Evolutionary conservation across 257 asterid species (phyloP), one percentile per base, ranked within the genome.

Genomic region (Fraxinus quadrangulata): DNA sequence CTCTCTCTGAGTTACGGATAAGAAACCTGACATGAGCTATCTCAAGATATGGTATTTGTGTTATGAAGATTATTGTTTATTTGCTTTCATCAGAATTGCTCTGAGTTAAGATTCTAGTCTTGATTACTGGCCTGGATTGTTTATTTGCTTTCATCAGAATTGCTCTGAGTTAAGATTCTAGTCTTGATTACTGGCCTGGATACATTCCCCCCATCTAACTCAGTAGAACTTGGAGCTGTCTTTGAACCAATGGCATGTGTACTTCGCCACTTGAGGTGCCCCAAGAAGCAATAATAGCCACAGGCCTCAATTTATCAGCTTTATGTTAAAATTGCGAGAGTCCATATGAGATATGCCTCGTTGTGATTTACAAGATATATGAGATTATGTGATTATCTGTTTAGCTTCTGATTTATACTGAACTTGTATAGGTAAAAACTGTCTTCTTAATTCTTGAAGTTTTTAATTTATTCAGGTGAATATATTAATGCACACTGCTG

Each of bases 401-500:
- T 49, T 76, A 49, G 40, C 75, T 51, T 17, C 45, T 33, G 23
- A 24, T 10, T 47, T 67, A 36, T 54, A 10, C 69, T 63, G 69
- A 26, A 77, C 75, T 77, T 36, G 76, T 34, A 49, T 6, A 49
- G 67, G 51, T 49, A 33, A 42, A 31, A 59, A 37, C 67, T 40
- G 36, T 23, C 1, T 78, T 39, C 26, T 54, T 67, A 33, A 30
- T 67, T 71, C 70, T 80, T 61, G 59, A 78, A 70, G 51, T 33
- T 69, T n/a, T 75, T 11, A 45, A 14, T 39, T 21, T 74, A 33
- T 76, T 73, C 87, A 88, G 94, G 92, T 88, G 75, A 90, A 90
- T 78, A 77, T 90, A 74, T 79, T 88, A 84, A 85, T 81, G 87
- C 95, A 90, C 77, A 90, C 92, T 85, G 87, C 86, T 79, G 88